phyloP scores from a whole-genome alignment of 1,284 basidiomycete genomes.

The Mycena citricolor region DNA sequence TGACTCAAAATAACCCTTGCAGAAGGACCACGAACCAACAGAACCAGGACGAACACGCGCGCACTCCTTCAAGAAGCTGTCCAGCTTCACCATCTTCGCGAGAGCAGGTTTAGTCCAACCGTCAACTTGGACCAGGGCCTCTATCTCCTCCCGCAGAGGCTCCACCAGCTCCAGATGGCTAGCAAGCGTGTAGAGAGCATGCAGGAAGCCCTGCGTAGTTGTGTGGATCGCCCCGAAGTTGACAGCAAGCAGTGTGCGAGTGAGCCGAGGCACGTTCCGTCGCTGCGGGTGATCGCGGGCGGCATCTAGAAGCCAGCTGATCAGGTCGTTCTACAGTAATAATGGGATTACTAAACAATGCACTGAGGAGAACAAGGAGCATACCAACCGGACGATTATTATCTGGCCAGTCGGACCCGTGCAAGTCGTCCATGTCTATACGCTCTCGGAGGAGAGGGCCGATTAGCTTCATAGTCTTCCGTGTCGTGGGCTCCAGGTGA shows the following conservation, averaged over 20 bases:
- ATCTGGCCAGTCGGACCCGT: constrained; percentile 44
- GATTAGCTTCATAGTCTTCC: constrained; percentile 30
- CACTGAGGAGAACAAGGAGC: constrained; percentile 27
- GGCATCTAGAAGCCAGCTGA: constrained; percentile 36
- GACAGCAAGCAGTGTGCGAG: constrained; percentile 31
- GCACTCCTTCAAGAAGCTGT: constrained; percentile 51
- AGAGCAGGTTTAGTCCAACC: constrained; percentile 47
- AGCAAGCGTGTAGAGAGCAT: constrained; percentile 42
- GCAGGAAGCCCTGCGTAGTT: constrained; percentile 33
- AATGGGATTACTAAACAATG: not conserved
- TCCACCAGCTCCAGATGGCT: constrained; percentile 39
- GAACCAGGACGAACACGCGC: constrained; percentile 34
- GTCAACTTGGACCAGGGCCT: constrained; percentile 34
- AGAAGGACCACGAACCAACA: constrained; percentile 25
- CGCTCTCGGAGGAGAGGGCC: constrained; percentile 41
- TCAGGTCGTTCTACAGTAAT: constrained; percentile 36
- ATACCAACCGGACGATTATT: constrained; percentile 33
- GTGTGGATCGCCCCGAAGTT: constrained; percentile 40
- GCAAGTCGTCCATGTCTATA: constrained; percentile 35
- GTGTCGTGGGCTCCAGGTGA: constrained; percentile 11
- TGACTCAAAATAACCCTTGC: not conserved
- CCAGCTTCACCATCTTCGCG: constrained; percentile 44
- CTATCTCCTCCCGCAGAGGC: constrained; percentile 47
- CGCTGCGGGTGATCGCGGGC: constrained; percentile 26
- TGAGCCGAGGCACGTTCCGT: constrained; percentile 28